Evolutionary conservation across 1,284 basidiomycete genomes (phyloP).

Genomic region (Rhodotorula sp.): DNA sequence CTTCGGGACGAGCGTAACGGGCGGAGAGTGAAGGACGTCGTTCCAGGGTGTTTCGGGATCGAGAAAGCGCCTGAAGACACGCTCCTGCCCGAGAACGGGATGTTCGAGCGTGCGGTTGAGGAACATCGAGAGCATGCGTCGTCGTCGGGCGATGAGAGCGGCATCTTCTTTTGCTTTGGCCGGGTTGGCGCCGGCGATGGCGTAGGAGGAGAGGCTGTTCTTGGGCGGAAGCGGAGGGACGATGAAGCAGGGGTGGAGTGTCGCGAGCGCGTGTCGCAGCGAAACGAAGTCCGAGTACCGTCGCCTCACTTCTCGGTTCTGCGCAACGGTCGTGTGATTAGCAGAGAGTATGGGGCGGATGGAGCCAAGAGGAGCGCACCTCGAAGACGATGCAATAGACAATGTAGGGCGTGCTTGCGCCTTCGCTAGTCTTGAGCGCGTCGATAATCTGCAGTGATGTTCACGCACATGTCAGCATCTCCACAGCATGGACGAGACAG

Average conservation of each 20-base stretch:
- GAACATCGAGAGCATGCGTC: slow-evolving; percentile 93
- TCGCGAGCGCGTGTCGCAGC: slow-evolving; percentile 74
- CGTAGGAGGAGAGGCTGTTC: slow-evolving; percentile 93
- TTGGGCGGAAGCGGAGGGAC: slow-evolving; percentile 98
- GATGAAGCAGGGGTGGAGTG: slow-evolving; percentile 92
- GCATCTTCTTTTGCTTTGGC: slow-evolving; percentile 92
- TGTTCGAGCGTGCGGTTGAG: slow-evolving; percentile 84
- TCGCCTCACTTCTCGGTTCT: slow-evolving; percentile 81
- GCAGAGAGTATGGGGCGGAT: not conserved
- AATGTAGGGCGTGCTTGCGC: slow-evolving; percentile 82
- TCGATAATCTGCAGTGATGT: slow-evolving; percentile 70
- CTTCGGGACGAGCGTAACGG: slow-evolving; percentile 84
- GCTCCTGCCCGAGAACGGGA: slow-evolving; percentile 88
- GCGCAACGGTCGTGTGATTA: not conserved
- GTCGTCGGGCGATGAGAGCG: slow-evolving; percentile 83
- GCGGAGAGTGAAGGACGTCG: slow-evolving; percentile 87
- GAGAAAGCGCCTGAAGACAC: slow-evolving; percentile 91
- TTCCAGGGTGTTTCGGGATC: slow-evolving; percentile 96
- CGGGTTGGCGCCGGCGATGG: slow-evolving; percentile 75
- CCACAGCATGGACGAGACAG: too few relatives aligned
- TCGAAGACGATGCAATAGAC: slow-evolving; percentile 89
- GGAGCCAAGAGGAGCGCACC: slow-evolving; percentile 56
- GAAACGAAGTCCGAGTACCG: slow-evolving; percentile 98
- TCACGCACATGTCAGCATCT: not conserved
- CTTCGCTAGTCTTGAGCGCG: slow-evolving; percentile 88